Conservation (phyloP, 306 rosid species). For the Cicer cuneatum region DNA sequence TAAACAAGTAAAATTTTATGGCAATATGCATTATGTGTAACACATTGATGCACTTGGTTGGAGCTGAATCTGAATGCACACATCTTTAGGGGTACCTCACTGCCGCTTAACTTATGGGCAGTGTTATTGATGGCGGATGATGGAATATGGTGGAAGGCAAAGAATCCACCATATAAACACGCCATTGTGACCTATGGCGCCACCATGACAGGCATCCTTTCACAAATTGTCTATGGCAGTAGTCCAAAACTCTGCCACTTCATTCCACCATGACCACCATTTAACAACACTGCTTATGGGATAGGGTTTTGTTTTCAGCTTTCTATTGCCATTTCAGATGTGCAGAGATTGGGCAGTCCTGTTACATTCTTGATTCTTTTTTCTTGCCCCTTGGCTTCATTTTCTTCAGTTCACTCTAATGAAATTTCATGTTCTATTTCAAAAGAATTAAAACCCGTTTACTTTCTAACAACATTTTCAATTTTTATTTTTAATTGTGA, state of each 20-base stretch:
- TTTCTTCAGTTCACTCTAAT: constrained; percentile 7
- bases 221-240: no score
- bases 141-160: no score
- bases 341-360: not conserved
- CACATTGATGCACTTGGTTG: constrained; percentile 25
- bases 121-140: no score
- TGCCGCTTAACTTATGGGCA: not conserved
- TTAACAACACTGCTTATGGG: not conserved
- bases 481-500: no score
- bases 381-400: not conserved
- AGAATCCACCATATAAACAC: no score
- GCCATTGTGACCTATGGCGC: no score
- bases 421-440: not conserved
- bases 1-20: constrained; percentile 3
- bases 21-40: constrained; percentile 16
- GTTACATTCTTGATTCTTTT: not conserved
- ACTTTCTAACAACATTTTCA: no score
- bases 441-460: not conserved
- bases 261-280: no score
- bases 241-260: no score
- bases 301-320: constrained; percentile 14
- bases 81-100: not conserved
- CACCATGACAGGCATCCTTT: no score
- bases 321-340: not conserved
- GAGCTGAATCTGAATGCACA: constrained; percentile 4